Percentiles rank a stretch among this genome's conserved stretches.
Evolutionary conservation across 768 basidiomycete genomes (phyloP).

Genomic region (Clavulina sp.): DNA sequence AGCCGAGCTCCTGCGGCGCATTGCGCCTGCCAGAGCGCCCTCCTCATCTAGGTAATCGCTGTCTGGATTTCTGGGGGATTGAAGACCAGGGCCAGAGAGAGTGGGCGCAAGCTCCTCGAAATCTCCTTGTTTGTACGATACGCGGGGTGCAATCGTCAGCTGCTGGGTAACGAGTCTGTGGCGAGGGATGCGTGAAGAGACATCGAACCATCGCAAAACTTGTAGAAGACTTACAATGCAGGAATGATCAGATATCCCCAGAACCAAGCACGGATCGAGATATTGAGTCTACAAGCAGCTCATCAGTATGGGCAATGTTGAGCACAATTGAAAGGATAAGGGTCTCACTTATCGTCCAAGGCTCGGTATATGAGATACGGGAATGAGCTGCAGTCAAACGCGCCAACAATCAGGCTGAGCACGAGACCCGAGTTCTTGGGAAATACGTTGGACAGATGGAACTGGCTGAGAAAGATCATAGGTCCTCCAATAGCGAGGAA

Average conservation of each 20-base stretch:
- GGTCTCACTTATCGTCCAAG: constrained; percentile 12
- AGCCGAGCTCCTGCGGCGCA: too few species aligned
- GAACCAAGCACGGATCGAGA: constrained; percentile 16
- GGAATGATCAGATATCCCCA: constrained; percentile 20
- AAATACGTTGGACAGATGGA: constrained; percentile 25
- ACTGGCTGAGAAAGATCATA: constrained; percentile 22
- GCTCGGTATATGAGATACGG: constrained; percentile 20
- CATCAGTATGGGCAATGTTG: neutral
- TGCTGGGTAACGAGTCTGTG: constrained; percentile 20
- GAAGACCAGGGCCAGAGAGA: too few species aligned
- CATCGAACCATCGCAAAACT: neutral
- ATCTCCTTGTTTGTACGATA: constrained; percentile 12
- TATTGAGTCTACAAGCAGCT: neutral
- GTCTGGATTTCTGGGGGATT: too few species aligned
- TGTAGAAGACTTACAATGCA: constrained; percentile 14
- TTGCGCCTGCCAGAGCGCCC: too few species aligned
- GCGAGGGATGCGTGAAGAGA: neutral
- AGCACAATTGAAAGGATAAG: neutral
- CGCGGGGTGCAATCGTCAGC: constrained; percentile 17
- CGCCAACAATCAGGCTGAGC: constrained; percentile 22
- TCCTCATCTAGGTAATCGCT: too few species aligned
- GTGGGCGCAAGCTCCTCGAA: too few species aligned
- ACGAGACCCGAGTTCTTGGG: constrained; percentile 21
- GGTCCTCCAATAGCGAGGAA: constrained; percentile 23
- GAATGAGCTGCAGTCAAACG: constrained; percentile 22